Conservation (phyloP, 73 alveolate species). For the Tetrahymena malaccensis region DNA sequence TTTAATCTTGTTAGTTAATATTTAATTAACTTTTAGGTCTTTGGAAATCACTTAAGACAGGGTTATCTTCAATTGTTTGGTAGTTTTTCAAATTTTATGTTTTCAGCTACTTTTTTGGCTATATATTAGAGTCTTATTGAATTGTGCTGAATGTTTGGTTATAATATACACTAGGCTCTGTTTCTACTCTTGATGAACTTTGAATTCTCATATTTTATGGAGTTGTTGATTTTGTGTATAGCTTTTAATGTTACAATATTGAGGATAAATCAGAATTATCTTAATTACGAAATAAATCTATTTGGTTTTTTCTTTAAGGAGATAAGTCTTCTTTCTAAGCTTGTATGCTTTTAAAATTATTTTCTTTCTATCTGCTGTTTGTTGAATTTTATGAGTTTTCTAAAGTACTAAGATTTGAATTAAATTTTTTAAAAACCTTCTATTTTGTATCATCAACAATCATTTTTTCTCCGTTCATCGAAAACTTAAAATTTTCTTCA, state of each 20-base stretch:
- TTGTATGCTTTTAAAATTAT: not conserved
- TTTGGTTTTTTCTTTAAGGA: not conserved
- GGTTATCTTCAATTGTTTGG: not conserved
- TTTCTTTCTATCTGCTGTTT: not conserved
- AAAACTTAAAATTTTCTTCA: not conserved
- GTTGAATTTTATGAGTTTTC: not conserved
- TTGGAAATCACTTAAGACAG: not conserved
- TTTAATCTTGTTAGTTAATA: not conserved
- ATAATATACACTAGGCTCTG: not conserved
- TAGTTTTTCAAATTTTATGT: not conserved
- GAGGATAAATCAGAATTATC: not conserved
- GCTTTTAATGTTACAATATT: not conserved
- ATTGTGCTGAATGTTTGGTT: not conserved
- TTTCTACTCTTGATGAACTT: not conserved
- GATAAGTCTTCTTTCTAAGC: not conserved
- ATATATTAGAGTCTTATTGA: not conserved
- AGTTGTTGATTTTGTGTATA: not conserved
- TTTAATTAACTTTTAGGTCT: not conserved
- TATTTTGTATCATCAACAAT: not conserved
- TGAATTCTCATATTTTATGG: not conserved
- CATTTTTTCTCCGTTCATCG: not conserved
- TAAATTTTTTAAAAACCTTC: not conserved
- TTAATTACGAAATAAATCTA: not conserved
- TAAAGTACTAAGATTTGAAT: not conserved
- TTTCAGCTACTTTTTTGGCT: not conserved